A percentile compares a stretch with the other conserved stretches of the same genome.
Evolutionary conservation across 2,329 filamentous ascomycete species (phyloP).

Genomic region (Aspergillus pseudoterreus): DNA sequence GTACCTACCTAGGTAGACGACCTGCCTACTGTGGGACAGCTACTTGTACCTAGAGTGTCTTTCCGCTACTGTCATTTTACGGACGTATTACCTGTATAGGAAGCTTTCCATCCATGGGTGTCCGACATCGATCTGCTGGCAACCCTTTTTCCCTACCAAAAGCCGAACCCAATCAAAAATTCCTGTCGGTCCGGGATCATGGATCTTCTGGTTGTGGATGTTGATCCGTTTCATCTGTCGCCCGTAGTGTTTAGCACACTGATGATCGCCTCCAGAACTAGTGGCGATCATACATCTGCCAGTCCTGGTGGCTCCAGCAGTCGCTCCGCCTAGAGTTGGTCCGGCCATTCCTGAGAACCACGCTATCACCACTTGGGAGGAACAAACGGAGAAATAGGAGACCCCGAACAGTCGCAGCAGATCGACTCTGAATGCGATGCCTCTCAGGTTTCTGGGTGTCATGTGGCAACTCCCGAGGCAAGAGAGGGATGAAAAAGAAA

Average conservation of each 20-base stretch:
- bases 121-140: too few relatives aligned
- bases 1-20: not conserved
- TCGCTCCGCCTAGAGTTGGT: slow-evolving; percentile 1
- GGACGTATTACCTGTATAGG: too few relatives aligned
- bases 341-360: not conserved
- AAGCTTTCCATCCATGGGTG: too few relatives aligned
- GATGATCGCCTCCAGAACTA: slow-evolving; percentile 19
- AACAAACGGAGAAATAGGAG: not conserved
- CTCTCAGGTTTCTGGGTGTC: too few relatives aligned
- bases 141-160: too few relatives aligned
- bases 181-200: not conserved
- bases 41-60: not conserved
- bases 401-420: not conserved
- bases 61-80: too few relatives aligned
- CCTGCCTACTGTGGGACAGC: too few relatives aligned
- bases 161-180: too few relatives aligned
- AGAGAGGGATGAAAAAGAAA: too few relatives aligned
- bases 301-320: slow-evolving; percentile 4
- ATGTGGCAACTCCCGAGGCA: too few relatives aligned
- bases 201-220: not conserved
- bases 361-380: slow-evolving; percentile 5
- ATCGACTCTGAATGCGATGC: not conserved
- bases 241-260: slow-evolving; percentile 11
- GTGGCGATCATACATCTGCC: slow-evolving; percentile 16
- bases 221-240: slow-evolving; percentile 16